A percentile compares a stretch with the other conserved stretches of the same genome.
These are phyloP conservation scores for Carex kokanica DNA, from an alignment of 176 grass and related monocot species.

Conservation along the genomic window DNA sequence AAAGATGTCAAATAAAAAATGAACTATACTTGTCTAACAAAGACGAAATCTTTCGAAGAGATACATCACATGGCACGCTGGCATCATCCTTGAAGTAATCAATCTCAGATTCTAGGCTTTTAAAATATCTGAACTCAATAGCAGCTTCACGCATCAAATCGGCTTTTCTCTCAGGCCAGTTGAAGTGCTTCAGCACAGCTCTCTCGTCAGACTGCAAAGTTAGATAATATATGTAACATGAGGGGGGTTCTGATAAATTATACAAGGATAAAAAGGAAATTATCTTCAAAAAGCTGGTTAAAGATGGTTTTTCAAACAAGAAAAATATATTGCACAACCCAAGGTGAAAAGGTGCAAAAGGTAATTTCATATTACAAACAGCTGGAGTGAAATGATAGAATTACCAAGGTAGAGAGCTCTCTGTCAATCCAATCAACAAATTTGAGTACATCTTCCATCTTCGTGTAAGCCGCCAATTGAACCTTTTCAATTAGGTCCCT, in stretches of 20 bases:
- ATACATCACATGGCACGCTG: slow-evolving; percentile 32
- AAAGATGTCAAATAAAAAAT: neutral
- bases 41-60: slow-evolving; percentile 36
- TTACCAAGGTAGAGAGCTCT: slow-evolving; percentile 53
- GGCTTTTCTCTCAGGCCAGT: slow-evolving; percentile 56
- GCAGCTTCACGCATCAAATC: slow-evolving; percentile 52
- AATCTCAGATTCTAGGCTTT: slow-evolving; percentile 33
- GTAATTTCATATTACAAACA: neutral
- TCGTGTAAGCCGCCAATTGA: slow-evolving; percentile 42
- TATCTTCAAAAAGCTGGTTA: too few relatives aligned
- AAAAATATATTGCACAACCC: neutral
- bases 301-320: neutral
- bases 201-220: slow-evolving; percentile 42
- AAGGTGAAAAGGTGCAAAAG: neutral
- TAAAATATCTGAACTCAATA: slow-evolving; percentile 43
- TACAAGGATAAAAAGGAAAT: neutral
- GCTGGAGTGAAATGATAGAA: slow-evolving; percentile 2
- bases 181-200: slow-evolving; percentile 53
- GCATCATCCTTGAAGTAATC: slow-evolving; percentile 38
- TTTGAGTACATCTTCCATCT: slow-evolving; percentile 44
- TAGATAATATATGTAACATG: neutral
- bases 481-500: slow-evolving; percentile 67
- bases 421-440: slow-evolving; percentile 50
- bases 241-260: neutral
- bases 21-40: slow-evolving; percentile 45